A percentile compares a stretch with the other conserved stretches of the same genome.
Conservation (phyloP, 75 land plant species). For the Picea sitchensis region DNA sequence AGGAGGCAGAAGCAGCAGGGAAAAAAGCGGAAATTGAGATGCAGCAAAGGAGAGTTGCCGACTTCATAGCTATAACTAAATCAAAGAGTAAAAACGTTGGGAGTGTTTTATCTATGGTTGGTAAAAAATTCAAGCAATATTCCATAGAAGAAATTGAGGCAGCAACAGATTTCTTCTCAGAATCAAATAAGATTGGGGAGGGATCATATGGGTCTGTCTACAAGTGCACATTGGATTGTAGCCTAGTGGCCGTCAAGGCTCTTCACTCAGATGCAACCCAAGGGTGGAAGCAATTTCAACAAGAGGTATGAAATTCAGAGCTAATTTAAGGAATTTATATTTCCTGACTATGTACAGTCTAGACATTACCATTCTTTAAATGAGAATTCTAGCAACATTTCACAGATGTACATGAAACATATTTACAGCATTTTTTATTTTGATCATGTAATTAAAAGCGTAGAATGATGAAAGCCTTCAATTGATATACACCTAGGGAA, state of each 20-base stretch:
- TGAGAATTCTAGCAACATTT: neutral
- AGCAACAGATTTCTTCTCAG: conserved; percentile 68
- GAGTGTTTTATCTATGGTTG: conserved; percentile 23
- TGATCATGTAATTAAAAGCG: neutral
- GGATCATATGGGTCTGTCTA: conserved; percentile 89
- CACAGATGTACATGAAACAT: neutral
- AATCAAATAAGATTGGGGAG: conserved; percentile 59
- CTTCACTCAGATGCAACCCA: conserved; percentile 17
- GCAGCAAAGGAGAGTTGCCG: conserved; percentile 34
- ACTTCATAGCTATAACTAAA: conserved; percentile 25
- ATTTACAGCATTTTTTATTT: neutral
- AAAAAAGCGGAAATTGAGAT: conserved; percentile 28
- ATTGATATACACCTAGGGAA: neutral
- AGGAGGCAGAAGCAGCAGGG: conserved; percentile 42
- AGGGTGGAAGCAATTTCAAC: conserved; percentile 8
- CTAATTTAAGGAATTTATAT: neutral
- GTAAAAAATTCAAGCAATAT: conserved; percentile 46
- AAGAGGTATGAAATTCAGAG: neutral
- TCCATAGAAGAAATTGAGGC: conserved; percentile 45
- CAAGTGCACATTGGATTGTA: conserved; percentile 61
- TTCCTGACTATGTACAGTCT: neutral
- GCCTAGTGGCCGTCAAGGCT: conserved; percentile 74
- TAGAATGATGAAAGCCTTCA: neutral
- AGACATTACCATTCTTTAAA: neutral
- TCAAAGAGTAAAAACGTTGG: conserved; percentile 29